Evolutionary conservation across 495 filamentous ascomycete genomes (phyloP).

Genomic region (Cercophora samala): DNA sequence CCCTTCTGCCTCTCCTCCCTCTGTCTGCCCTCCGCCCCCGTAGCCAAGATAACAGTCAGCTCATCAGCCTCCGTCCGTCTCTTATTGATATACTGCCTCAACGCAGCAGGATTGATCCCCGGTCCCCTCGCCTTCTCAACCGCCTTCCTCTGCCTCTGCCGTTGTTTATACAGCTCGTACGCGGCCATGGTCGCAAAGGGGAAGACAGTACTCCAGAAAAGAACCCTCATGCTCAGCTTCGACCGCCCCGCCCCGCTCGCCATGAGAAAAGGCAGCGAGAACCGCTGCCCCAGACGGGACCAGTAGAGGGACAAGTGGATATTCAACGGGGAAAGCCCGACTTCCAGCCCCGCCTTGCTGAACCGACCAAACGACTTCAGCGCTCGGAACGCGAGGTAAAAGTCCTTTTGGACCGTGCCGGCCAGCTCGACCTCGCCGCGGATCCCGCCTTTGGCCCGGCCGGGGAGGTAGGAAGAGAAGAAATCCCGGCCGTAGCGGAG

Average conservation of each 20-base stretch:
- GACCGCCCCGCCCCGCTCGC: slow-evolving; percentile 15
- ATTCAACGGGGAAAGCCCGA: slow-evolving; percentile 27
- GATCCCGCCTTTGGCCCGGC: slow-evolving; percentile 5
- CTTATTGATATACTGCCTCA: slow-evolving; percentile 41
- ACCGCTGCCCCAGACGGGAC: slow-evolving; percentile 37
- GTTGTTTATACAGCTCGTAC: slow-evolving; percentile 47
- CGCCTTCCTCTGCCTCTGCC: slow-evolving; percentile 38
- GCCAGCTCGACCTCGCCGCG: slow-evolving; percentile 29
- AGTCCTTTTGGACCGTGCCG: slow-evolving; percentile 19
- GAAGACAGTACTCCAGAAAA: slow-evolving; percentile 40
- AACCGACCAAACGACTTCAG: slow-evolving; percentile 26
- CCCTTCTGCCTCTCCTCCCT: slow-evolving; percentile 36
- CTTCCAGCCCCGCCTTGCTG: slow-evolving; percentile 29
- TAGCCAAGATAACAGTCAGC: slow-evolving; percentile 51
- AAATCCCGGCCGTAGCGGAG: slow-evolving; percentile 29
- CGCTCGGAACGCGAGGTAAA: slow-evolving; percentile 28
- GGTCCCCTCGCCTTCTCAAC: slow-evolving; percentile 30
- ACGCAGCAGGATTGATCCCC: slow-evolving; percentile 35
- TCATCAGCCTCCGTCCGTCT: slow-evolving; percentile 49
- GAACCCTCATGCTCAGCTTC: slow-evolving; percentile 19
- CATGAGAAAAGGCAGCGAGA: slow-evolving; percentile 34
- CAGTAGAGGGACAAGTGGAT: slow-evolving; percentile 36
- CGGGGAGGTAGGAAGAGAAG: slow-evolving; percentile 14
- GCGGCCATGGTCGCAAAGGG: slow-evolving; percentile 52
- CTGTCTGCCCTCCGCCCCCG: slow-evolving; percentile 50